phyloP scores from a whole-genome alignment of 768 basidiomycete genomes.

The Pisolithus microcarpus region DNA sequence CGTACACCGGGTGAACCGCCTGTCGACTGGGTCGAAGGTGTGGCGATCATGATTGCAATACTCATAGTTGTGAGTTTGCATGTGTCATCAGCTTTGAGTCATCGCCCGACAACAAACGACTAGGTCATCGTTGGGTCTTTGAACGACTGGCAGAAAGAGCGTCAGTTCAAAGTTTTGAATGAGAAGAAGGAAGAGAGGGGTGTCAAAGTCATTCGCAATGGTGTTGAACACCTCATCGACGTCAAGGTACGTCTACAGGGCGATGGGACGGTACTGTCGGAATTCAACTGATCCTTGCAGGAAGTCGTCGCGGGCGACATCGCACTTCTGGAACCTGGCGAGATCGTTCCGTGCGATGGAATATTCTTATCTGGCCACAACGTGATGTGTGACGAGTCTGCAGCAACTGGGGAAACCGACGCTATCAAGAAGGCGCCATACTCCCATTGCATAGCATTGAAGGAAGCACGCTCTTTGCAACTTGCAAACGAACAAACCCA shows the following conservation, averaged over 20 bases:
- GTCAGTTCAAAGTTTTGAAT: slow-evolving; percentile 87
- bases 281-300: slow-evolving; percentile 32
- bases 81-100: neutral
- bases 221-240: slow-evolving; percentile 64
- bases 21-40: slow-evolving; percentile 97
- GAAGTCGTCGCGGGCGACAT: slow-evolving; percentile 94
- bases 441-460: slow-evolving; percentile 58
- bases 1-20: slow-evolving; percentile 55
- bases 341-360: slow-evolving; percentile 94
- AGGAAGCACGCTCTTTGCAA: slow-evolving; percentile 26
- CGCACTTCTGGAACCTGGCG: slow-evolving; percentile 87
- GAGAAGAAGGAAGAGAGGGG: slow-evolving; percentile 92
- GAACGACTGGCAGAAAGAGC: slow-evolving; percentile 99
- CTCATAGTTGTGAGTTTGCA: slow-evolving; percentile 54
- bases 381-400: slow-evolving; percentile 92
- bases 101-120: neutral
- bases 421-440: slow-evolving; percentile 85
- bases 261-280: slow-evolving; percentile 7
- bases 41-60: slow-evolving; percentile 72
- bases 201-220: slow-evolving; percentile 75
- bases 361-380: slow-evolving; percentile 90
- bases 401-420: slow-evolving; percentile 95
- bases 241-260: slow-evolving; percentile 54
- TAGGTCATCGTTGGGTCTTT: slow-evolving; percentile 86
- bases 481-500: slow-evolving; percentile 17